Conservation (phyloP, 176 grass and related monocot genomes). For the Zoysia pacifica region DNA sequence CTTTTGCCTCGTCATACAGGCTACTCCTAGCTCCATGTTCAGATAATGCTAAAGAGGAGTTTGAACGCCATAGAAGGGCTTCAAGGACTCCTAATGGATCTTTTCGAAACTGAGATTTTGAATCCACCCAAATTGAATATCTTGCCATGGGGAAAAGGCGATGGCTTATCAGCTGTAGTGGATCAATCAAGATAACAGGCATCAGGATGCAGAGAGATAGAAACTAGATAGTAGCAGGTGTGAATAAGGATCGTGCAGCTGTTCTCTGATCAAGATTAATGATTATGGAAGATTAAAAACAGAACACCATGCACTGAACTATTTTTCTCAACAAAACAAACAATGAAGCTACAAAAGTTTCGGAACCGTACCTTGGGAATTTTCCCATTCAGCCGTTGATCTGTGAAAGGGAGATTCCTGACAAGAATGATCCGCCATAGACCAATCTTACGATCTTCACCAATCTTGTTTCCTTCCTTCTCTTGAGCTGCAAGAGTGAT, state of each 20-base stretch:
- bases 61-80: slow-evolving; percentile 78
- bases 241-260: not conserved
- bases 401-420: slow-evolving; percentile 77
- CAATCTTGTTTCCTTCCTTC: slow-evolving; percentile 73
- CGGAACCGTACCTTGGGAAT: slow-evolving; percentile 74
- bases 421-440: slow-evolving; percentile 83
- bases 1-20: slow-evolving; percentile 87
- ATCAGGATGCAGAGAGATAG: slow-evolving; percentile 2
- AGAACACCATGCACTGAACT: not conserved
- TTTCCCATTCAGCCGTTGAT: slow-evolving; percentile 97
- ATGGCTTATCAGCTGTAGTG: slow-evolving; percentile 83
- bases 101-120: slow-evolving; percentile 86
- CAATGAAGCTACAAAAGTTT: not conserved
- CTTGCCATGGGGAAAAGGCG: slow-evolving; percentile 78
- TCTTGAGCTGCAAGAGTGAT: slow-evolving; percentile 64
- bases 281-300: not conserved
- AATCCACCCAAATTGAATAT: slow-evolving; percentile 98
- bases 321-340: not conserved
- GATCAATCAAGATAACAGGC: slow-evolving; percentile 25
- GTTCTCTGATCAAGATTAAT: not conserved
- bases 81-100: slow-evolving; percentile 83
- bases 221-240: not conserved
- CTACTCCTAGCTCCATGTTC: slow-evolving; percentile 90
- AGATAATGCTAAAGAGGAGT: slow-evolving; percentile 83
- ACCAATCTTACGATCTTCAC: slow-evolving; percentile 61